Percentiles rank a stretch among this genome's conserved stretches.
Evolutionary conservation across 306 rosid genomes (phyloP).

Genomic region (Cucumis hystrix): DNA sequence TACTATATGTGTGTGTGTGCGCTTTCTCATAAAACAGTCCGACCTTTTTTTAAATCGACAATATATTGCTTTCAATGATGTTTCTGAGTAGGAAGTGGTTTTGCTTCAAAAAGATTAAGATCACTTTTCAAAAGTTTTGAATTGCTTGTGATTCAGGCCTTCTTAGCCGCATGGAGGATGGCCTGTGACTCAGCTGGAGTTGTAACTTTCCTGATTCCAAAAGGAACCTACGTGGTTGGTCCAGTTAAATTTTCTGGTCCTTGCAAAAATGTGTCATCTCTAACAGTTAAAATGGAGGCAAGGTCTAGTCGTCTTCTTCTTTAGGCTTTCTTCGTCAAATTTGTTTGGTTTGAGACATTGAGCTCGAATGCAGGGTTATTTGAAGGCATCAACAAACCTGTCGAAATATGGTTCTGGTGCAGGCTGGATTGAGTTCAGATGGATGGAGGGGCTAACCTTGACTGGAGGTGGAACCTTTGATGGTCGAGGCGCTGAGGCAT

Average conservation of each 20-base stretch:
- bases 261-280: slow-evolving; percentile 22
- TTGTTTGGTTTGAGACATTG: background rate
- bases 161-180: slow-evolving; percentile 26
- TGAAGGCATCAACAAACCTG: slow-evolving; percentile 35
- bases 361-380: slow-evolving; percentile 21
- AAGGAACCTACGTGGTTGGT: slow-evolving; percentile 29
- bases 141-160: slow-evolving; percentile 22
- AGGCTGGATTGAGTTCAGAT: slow-evolving; percentile 27
- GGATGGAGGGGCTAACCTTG: slow-evolving; percentile 28
- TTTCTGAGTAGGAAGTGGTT: background rate
- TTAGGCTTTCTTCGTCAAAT: background rate
- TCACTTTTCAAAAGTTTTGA: background rate
- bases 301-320: background rate
- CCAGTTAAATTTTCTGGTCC: slow-evolving; percentile 29
- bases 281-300: slow-evolving; percentile 25
- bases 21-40: background rate
- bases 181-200: slow-evolving; percentile 25
- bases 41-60: background rate
- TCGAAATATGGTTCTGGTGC: slow-evolving; percentile 20
- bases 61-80: background rate
- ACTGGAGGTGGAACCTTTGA: slow-evolving; percentile 40
- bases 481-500: slow-evolving; percentile 38
- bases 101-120: background rate
- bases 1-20: background rate
- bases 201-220: slow-evolving; percentile 26